Evolutionary conservation across 78 protist genomes (phyloP).

Genomic region (Dictyostelium citrinum): DNA sequence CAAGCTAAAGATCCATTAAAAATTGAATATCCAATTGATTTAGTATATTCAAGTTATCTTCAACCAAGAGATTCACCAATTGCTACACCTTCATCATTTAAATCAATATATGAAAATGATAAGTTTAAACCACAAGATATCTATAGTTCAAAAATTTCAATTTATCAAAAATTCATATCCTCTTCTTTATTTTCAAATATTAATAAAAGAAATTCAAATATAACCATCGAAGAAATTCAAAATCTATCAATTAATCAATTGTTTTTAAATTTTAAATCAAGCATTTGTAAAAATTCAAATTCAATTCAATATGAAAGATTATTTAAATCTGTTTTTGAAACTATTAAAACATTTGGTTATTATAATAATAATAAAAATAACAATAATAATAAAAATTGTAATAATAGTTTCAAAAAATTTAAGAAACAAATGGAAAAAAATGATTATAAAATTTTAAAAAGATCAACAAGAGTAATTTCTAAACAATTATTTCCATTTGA

Average conservation of each 20-base stretch:
- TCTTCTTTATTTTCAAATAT: too few relatives aligned
- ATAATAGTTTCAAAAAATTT: not conserved
- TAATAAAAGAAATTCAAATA: too few relatives aligned
- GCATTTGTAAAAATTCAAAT: not conserved
- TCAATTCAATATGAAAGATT: not conserved
- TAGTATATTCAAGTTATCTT: not conserved
- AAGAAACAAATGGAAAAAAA: not conserved
- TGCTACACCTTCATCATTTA: too few relatives aligned
- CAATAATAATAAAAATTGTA: too few relatives aligned
- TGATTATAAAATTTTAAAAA: not conserved
- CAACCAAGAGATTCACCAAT: too few relatives aligned
- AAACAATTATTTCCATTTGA: not conserved
- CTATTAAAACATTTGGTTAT: not conserved
- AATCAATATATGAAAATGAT: too few relatives aligned
- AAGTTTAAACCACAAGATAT: too few relatives aligned
- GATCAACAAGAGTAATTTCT: not conserved
- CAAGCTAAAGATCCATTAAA: not conserved
- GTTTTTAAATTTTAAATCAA: not conserved
- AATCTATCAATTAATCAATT: not conserved
- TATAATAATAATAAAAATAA: not conserved
- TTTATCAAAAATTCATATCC: too few relatives aligned
- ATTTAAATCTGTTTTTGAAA: not conserved
- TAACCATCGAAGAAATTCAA: too few relatives aligned
- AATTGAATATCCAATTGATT: not conserved
- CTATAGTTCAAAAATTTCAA: too few relatives aligned